Base-by-base conservation (phyloP, 257 asterid genomes). In the Striga asiatica region DNA sequence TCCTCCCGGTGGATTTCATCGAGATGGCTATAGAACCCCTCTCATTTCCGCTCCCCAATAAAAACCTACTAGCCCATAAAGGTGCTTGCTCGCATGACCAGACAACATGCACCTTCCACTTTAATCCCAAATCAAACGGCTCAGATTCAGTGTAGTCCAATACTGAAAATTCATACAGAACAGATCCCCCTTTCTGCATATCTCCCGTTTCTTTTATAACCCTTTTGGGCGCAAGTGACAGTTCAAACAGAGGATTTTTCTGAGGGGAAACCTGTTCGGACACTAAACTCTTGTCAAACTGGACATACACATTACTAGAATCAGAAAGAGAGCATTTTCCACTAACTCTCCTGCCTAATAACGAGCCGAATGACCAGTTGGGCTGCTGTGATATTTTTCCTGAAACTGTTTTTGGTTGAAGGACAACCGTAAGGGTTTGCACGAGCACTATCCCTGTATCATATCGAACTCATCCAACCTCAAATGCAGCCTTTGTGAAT, bases 1-100 rank as follows among this genome's bases (percentile, higher is more conserved):
- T 78, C 66, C 57, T 65, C 46, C 69, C 48, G n/a, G 78, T 70
- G 25, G 97, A 72, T 62, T 74, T 84, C 75, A 92, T 67, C 21
- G 88, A 79, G 69, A 92, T 81, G 45, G 99, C 95, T 62, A 92
- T 81, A 38, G 95, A 81, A 58, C 99, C 99, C 69, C 95, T 82
- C 66, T 84, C 99, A 29, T 88, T 92, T 60, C 99, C 99, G 55
- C 99, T 92, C 21, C 99, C 97, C 82, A 84, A 69, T 57, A 92
- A 70, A 71, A 88, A 92, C 61, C 97, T 83, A 70, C 76, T 82
- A 52, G 81, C 80, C 61, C 65, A 91, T 29, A 84, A 68, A 25
- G 97, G 97, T 29, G 99, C 85, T 72, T 77, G 87, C 70, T 46
- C 66, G 68, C 86, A 77, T 20, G 94, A 80, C 99, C 99, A 92